Conservation (phyloP, 1,139 yeast species). For the Keqinozyma sinolaborantium region DNA sequence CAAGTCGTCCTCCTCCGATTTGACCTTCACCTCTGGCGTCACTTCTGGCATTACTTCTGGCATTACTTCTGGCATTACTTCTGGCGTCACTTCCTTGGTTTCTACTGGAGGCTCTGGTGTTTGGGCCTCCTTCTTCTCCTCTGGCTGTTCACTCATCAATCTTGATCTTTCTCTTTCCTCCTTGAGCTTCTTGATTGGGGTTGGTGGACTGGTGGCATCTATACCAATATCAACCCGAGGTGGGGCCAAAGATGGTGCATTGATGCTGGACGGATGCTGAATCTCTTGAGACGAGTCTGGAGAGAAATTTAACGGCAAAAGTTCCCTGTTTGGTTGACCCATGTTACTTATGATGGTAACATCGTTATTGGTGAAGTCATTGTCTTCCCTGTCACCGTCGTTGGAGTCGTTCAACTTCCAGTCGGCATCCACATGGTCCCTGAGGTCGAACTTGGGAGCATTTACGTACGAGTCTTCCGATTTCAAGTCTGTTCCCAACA, state of each 20-base stretch:
- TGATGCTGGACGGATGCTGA: constrained; percentile 17
- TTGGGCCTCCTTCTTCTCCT: not conserved
- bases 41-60: constrained; percentile 3
- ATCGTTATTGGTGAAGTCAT: constrained; percentile 30
- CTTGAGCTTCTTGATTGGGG: constrained; percentile 10
- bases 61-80: not conserved
- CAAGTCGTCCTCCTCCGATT: constrained; percentile 6
- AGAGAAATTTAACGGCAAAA: constrained; percentile 12
- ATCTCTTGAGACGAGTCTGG: constrained; percentile 14
- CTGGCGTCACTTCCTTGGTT: constrained; percentile 1
- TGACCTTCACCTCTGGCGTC: constrained; percentile 4
- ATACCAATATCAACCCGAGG: constrained; percentile 14
- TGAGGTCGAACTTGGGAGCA: constrained; percentile 25
- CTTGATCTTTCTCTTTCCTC: constrained; percentile 7
- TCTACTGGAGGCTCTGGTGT: too few relatives aligned
- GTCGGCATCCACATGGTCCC: constrained; percentile 34
- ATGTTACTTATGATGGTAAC: constrained; percentile 8
- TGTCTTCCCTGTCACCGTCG: constrained; percentile 44
- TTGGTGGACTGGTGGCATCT: constrained; percentile 18
- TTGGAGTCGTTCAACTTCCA: constrained; percentile 43
- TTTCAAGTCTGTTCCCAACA: constrained; percentile 1
- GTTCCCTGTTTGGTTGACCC: constrained; percentile 2
- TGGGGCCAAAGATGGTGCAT: constrained; percentile 6
- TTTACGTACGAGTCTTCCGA: constrained; percentile 4
- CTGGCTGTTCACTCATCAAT: not conserved